Evolutionary conservation across 2,329 filamentous ascomycete species (phyloP).

Genomic region (Periconia sp.): DNA sequence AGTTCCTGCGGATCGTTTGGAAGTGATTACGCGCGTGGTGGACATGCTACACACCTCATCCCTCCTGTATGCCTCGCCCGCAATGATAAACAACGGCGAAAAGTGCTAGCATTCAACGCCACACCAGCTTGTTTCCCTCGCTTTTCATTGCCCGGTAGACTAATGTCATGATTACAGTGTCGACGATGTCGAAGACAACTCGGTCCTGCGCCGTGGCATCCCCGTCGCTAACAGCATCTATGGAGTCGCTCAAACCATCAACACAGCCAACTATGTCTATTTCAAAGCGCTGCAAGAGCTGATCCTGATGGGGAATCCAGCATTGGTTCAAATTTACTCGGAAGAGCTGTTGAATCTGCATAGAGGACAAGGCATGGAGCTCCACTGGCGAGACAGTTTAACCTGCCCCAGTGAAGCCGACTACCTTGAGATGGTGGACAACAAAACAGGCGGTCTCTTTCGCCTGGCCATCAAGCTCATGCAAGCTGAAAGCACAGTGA

Average conservation of each 20-base stretch:
- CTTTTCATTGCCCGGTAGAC: background rate
- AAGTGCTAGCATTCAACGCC: background rate
- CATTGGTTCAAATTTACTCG: constrained; percentile 70
- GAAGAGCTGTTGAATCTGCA: constrained; percentile 85
- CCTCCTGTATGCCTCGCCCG: constrained; percentile 55
- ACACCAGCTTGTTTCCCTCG: background rate
- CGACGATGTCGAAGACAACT: constrained; percentile 86
- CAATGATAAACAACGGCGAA: background rate
- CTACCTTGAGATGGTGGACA: constrained; percentile 91
- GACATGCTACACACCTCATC: constrained; percentile 86
- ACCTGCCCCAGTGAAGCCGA: constrained; percentile 84
- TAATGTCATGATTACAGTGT: constrained; percentile 45
- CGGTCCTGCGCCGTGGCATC: constrained; percentile 72
- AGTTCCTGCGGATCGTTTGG: constrained; percentile 69
- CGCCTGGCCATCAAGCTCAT: constrained; percentile 83
- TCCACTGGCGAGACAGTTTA: constrained; percentile 85
- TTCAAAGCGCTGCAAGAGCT: constrained; percentile 78
- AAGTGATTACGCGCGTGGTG: constrained; percentile 76
- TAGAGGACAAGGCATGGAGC: constrained; percentile 85
- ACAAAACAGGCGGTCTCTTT: constrained; percentile 89
- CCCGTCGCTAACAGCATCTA: constrained; percentile 85
- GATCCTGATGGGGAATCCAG: constrained; percentile 67
- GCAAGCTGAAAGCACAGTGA: constrained; percentile 68
- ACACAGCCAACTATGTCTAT: constrained; percentile 88
- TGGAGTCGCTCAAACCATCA: constrained; percentile 84